phyloP scores from a whole-genome alignment of 1,284 basidiomycete species.

The Tilletia indica region DNA sequence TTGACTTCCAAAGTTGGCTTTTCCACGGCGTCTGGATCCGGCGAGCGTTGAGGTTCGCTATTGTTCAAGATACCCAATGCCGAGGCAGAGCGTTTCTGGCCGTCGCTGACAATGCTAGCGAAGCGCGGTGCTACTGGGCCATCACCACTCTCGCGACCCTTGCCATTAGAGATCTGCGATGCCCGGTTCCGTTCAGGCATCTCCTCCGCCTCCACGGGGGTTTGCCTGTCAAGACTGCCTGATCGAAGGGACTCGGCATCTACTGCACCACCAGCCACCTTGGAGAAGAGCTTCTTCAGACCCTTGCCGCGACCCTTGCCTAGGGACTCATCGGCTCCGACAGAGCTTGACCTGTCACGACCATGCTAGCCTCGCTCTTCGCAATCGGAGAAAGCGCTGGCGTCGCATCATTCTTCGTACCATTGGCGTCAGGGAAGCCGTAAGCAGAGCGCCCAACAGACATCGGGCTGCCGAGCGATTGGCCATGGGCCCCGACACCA shows the following conservation, averaged over 20 bases:
- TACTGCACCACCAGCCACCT: not conserved
- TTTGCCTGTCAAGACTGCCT: constrained; percentile 1
- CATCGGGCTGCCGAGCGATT: constrained; percentile 1
- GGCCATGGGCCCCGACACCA: not conserved
- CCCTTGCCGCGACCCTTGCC: constrained; percentile 16
- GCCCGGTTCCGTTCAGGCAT: not conserved
- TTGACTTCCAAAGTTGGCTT: not conserved
- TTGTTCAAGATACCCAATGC: not conserved
- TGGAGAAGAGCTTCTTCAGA: constrained; percentile 12
- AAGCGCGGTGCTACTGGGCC: not conserved
- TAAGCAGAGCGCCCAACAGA: constrained; percentile 4
- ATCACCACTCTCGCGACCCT: not conserved
- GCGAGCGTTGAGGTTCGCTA: not conserved
- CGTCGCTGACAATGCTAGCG: not conserved
- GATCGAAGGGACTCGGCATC: constrained; percentile 13
- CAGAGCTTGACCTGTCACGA: not conserved
- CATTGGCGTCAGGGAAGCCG: not conserved
- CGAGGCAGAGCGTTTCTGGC: constrained; percentile 9
- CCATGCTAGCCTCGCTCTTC: not conserved
- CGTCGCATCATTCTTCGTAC: not conserved
- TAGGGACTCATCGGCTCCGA: constrained; percentile 2
- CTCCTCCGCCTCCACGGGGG: not conserved
- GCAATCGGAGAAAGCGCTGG: not conserved
- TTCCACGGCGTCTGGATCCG: not conserved
- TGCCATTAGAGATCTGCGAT: not conserved